Percentiles rank a stretch among this genome's conserved stretches.
phyloP scores from a whole-genome alignment of 169 alveolate genomes.

The Neospora caninum region DNA sequence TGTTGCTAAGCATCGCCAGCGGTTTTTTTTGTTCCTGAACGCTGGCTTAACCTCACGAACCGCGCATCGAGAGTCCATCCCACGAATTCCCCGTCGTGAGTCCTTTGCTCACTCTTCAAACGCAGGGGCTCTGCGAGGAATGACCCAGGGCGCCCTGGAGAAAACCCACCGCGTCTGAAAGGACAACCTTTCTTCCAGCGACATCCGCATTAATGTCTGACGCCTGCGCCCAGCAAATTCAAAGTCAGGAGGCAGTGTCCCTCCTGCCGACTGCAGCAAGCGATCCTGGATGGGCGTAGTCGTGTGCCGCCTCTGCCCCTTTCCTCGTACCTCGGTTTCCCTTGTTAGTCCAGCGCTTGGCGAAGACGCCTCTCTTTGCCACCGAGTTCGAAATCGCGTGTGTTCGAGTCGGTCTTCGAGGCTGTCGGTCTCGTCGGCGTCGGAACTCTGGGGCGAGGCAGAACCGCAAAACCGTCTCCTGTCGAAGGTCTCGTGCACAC shows the following conservation, averaged over 20 bases:
- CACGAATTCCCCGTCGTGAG: background rate
- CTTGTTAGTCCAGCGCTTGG: background rate
- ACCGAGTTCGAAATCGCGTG: too few species aligned
- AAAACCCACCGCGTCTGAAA: conserved; percentile 24
- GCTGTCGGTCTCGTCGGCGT: too few species aligned
- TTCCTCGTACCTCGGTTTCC: background rate
- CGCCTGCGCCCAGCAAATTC: background rate
- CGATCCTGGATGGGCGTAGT: background rate
- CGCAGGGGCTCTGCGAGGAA: background rate
- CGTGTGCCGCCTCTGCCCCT: background rate
- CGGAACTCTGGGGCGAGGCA: too few species aligned
- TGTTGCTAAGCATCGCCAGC: too few species aligned
- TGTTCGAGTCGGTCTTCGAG: too few species aligned
- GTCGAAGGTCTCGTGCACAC: too few species aligned
- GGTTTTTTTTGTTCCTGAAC: too few species aligned
- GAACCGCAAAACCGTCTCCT: too few species aligned
- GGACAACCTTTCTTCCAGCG: background rate
- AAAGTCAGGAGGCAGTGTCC: background rate
- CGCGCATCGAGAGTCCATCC: too few species aligned
- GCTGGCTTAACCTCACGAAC: too few species aligned
- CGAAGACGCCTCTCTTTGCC: too few species aligned
- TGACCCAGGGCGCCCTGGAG: conserved; percentile 15
- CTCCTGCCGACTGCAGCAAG: background rate
- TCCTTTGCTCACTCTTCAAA: background rate
- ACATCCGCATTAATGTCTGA: background rate